phyloP scores from a whole-genome alignment of 2,329 filamentous ascomycete genomes.

The Hymenoscyphus occultus region DNA sequence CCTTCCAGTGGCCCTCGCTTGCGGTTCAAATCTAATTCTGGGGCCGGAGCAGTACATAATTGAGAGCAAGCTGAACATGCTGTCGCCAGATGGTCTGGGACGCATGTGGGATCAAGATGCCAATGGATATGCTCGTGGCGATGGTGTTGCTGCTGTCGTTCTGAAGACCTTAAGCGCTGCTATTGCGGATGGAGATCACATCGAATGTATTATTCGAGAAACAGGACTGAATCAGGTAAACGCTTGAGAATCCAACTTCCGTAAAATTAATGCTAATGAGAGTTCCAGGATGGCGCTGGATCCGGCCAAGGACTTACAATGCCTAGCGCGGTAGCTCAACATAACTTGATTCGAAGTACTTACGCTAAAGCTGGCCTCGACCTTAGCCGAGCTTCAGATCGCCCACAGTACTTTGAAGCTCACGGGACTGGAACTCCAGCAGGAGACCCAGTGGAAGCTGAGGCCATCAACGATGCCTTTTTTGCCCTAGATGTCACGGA shows the following conservation, averaged over 20 bases:
- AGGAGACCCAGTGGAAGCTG: slow-evolving; percentile 24
- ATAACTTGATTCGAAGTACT: slow-evolving; percentile 16
- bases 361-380: slow-evolving; percentile 18
- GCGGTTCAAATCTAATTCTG: background rate
- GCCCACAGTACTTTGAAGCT: slow-evolving; percentile 9
- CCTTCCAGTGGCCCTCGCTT: background rate
- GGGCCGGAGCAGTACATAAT: background rate
- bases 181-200: slow-evolving; percentile 46
- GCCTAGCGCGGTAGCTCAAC: slow-evolving; percentile 47
- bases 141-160: background rate
- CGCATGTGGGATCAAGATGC: background rate
- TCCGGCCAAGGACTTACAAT: slow-evolving; percentile 53
- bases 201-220: slow-evolving; percentile 50
- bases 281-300: slow-evolving; percentile 44
- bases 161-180: slow-evolving; percentile 34
- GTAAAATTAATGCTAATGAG: too few relatives aligned
- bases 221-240: slow-evolving; percentile 5
- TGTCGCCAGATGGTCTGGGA: background rate
- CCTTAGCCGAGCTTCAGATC: background rate
- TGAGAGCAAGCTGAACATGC: background rate
- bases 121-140: background rate
- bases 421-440: slow-evolving; percentile 23
- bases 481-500: too few relatives aligned
- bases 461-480: slow-evolving; percentile 9
- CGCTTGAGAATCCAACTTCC: too few relatives aligned